Conservation (phyloP, 768 basidiomycete species). For the Boletus vinaceobasis region DNA sequence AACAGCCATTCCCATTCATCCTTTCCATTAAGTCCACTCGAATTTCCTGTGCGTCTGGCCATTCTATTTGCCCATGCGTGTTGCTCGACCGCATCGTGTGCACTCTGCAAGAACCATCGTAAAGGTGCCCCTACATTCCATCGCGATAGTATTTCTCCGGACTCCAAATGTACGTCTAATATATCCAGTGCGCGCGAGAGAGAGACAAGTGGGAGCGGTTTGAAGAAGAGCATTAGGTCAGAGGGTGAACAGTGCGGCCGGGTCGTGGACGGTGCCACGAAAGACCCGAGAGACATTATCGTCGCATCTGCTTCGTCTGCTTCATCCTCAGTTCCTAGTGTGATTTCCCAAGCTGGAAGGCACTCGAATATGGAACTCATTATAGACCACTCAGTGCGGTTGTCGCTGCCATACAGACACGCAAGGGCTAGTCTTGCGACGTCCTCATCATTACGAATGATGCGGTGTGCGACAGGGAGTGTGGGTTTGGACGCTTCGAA, state of each 20-base stretch:
- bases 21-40: slow-evolving; percentile 50
- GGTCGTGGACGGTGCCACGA: slow-evolving; percentile 70
- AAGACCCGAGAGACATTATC: slow-evolving; percentile 72
- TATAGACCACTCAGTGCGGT: slow-evolving; percentile 66
- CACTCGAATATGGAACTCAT: slow-evolving; percentile 97
- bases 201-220: slow-evolving; percentile 66
- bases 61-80: slow-evolving; percentile 83
- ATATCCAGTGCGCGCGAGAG: slow-evolving; percentile 85
- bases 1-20: slow-evolving; percentile 87
- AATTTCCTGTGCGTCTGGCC: slow-evolving; percentile 64
- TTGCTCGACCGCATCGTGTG: slow-evolving; percentile 63
- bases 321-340: slow-evolving; percentile 53
- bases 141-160: slow-evolving; percentile 84
- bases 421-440: slow-evolving; percentile 85
- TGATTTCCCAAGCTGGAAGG: slow-evolving; percentile 83
- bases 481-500: slow-evolving; percentile 94
- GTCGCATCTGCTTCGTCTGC: slow-evolving; percentile 81
- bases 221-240: slow-evolving; percentile 80
- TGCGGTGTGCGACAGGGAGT: slow-evolving; percentile 60
- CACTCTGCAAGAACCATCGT: slow-evolving; percentile 87
- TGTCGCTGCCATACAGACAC: slow-evolving; percentile 79
- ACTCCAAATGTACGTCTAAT: slow-evolving; percentile 90
- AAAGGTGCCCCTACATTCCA: slow-evolving; percentile 84
- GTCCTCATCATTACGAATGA: slow-evolving; percentile 80
- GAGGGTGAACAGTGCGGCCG: slow-evolving; percentile 54